Conservation (phyloP, 1,139 yeast species). For the Eremothecium cymbalariae region DNA sequence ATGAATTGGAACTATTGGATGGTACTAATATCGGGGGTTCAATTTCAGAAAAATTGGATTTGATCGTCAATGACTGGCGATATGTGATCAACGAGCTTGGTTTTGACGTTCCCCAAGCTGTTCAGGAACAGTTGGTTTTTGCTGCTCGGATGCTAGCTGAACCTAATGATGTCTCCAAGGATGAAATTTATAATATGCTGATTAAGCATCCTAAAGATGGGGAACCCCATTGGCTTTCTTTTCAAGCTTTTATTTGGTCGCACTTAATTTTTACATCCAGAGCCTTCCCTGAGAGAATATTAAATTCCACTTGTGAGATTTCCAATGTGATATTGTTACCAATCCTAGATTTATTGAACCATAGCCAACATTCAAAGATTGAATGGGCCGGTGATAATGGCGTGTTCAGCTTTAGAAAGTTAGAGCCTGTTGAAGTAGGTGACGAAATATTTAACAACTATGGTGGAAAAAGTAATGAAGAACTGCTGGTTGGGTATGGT, state of each 20-base stretch:
- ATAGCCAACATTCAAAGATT: conserved; percentile 51
- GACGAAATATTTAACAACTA: conserved; percentile 66
- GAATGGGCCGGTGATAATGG: conserved; percentile 44
- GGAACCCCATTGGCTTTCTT: conserved; percentile 46
- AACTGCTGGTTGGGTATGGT: conserved; percentile 51
- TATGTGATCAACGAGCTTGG: neutral
- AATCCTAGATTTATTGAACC: conserved; percentile 69
- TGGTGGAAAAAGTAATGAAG: conserved; percentile 82
- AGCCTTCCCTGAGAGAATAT: conserved; percentile 62
- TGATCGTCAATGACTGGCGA: conserved; percentile 31
- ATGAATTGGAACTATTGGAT: conserved; percentile 43
- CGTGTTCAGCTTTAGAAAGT: conserved; percentile 21
- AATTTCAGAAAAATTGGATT: conserved; percentile 29
- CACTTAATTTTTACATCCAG: conserved; percentile 63
- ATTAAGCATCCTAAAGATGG: conserved; percentile 7
- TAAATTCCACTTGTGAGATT: conserved; percentile 24
- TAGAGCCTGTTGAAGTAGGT: conserved; percentile 29
- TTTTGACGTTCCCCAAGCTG: neutral
- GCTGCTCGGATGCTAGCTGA: neutral
- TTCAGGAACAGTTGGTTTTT: neutral
- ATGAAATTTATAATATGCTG: conserved; percentile 14
- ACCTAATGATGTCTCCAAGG: too few species aligned
- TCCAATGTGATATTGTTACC: conserved; percentile 61
- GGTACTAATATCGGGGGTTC: conserved; percentile 53
- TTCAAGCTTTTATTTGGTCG: conserved; percentile 67